A percentile compares a stretch with the other conserved stretches of the same genome.
phyloP scores from a whole-genome alignment of 2,329 filamentous ascomycete species.

The Hypoxylon sp. region DNA sequence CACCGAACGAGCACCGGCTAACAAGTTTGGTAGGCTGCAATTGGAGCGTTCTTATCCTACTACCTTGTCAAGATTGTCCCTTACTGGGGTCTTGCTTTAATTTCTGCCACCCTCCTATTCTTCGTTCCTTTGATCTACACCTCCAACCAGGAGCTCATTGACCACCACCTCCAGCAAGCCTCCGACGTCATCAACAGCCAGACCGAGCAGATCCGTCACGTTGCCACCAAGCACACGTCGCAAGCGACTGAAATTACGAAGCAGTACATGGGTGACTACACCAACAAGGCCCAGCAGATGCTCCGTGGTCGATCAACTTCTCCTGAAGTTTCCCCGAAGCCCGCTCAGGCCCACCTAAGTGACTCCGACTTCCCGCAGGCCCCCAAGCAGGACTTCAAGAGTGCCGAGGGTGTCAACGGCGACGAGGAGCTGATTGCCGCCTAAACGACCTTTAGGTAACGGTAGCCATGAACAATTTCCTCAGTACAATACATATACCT shows the following conservation, averaged over 20 bases:
- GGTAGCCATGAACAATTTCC: slow-evolving; percentile 32
- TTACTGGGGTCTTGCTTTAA: slow-evolving; percentile 74
- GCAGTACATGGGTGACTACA: slow-evolving; percentile 76
- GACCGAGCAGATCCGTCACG: slow-evolving; percentile 70
- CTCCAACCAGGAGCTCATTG: slow-evolving; percentile 77
- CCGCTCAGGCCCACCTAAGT: slow-evolving; percentile 49
- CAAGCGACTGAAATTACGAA: slow-evolving; percentile 73
- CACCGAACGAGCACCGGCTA: slow-evolving; percentile 23
- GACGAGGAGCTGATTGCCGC: slow-evolving; percentile 51
- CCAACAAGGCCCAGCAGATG: slow-evolving; percentile 74
- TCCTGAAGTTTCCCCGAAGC: slow-evolving; percentile 56
- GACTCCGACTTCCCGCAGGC: slow-evolving; percentile 63
- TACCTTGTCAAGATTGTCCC: slow-evolving; percentile 76
- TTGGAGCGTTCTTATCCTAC: slow-evolving; percentile 73
- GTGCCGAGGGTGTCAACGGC: slow-evolving; percentile 35
- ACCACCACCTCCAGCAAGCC: slow-evolving; percentile 69
- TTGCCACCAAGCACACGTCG: slow-evolving; percentile 73
- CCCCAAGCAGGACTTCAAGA: slow-evolving; percentile 53
- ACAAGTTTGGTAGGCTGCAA: slow-evolving; percentile 60
- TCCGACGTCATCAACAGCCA: slow-evolving; percentile 70
- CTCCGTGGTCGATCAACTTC: slow-evolving; percentile 63
- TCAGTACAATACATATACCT: slow-evolving; percentile 32
- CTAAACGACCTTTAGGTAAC: slow-evolving; percentile 41
- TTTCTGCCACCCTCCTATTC: slow-evolving; percentile 70
- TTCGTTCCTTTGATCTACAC: slow-evolving; percentile 73